Evolutionary conservation across 495 filamentous ascomycete genomes (phyloP).

Genomic region (Tuber magnatum): DNA sequence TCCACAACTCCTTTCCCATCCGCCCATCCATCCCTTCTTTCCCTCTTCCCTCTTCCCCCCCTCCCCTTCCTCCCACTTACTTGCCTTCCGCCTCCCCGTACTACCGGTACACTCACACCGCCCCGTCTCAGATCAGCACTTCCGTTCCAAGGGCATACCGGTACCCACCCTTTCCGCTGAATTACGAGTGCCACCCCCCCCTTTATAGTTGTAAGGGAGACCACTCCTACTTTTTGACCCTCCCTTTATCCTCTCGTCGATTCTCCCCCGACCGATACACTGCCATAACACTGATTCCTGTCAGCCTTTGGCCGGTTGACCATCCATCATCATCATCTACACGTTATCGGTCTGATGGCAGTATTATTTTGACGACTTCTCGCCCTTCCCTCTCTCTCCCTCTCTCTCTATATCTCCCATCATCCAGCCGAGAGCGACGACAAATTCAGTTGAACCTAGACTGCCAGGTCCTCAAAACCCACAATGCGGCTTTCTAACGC

Average conservation of each 20-base stretch:
- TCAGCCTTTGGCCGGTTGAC: constrained; percentile 23
- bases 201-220: background rate
- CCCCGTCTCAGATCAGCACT: background rate
- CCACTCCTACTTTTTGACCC: background rate
- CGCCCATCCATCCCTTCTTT: constrained; percentile 7
- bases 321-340: constrained; percentile 21
- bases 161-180: background rate
- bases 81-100: background rate
- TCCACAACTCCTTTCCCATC: constrained; percentile 6
- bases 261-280: constrained; percentile 26
- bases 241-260: background rate
- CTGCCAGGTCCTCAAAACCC: constrained; percentile 14
- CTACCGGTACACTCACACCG: background rate
- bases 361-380: constrained; percentile 24
- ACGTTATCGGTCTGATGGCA: constrained; percentile 13
- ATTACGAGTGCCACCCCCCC: background rate
- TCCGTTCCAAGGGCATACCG: background rate
- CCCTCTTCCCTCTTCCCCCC: background rate
- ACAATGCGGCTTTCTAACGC: constrained; percentile 28
- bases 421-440: constrained; percentile 9
- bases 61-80: background rate
- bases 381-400: constrained; percentile 13
- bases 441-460: constrained; percentile 23
- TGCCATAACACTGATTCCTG: constrained; percentile 28
- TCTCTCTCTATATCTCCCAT: constrained; percentile 10